A percentile compares a stretch with the other conserved stretches of the same genome.
Evolutionary conservation across 2,329 filamentous ascomycete genomes (phyloP).

Genomic region (Ophidiomyces ophidiicola): DNA sequence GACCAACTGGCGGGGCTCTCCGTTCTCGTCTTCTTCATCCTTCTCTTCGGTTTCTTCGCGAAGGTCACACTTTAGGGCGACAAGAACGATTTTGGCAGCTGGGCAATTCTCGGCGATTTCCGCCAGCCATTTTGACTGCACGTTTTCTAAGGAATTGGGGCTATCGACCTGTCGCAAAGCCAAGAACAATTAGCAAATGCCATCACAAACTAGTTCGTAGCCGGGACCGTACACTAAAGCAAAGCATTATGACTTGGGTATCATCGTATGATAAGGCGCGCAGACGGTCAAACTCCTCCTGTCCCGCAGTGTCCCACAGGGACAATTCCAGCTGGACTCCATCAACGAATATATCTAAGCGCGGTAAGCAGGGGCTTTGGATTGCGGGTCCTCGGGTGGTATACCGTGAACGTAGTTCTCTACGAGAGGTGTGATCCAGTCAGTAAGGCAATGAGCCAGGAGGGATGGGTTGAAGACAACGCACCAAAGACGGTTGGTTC

Average conservation of each 20-base stretch:
- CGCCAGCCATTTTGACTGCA: slow-evolving; percentile 95
- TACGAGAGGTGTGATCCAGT: slow-evolving; percentile 28
- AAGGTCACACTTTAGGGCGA: slow-evolving; percentile 93
- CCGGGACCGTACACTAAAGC: slow-evolving; percentile 59
- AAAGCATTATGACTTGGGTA: slow-evolving; percentile 97
- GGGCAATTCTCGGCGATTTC: slow-evolving; percentile 98
- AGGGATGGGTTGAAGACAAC: slow-evolving; percentile 18
- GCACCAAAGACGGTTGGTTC: slow-evolving; percentile 84
- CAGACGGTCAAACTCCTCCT: slow-evolving; percentile 96
- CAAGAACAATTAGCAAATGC: not conserved
- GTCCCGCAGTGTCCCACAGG: slow-evolving; percentile 94
- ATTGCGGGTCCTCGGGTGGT: slow-evolving; percentile 18
- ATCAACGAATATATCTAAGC: slow-evolving; percentile 88
- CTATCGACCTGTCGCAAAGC: slow-evolving; percentile 61
- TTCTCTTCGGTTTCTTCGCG: slow-evolving; percentile 61
- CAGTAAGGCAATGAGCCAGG: slow-evolving; percentile 12
- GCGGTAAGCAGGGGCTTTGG: not conserved
- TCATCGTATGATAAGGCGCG: slow-evolving; percentile 95
- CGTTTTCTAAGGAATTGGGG: slow-evolving; percentile 92
- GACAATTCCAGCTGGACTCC: slow-evolving; percentile 94
- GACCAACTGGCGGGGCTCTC: slow-evolving; percentile 43
- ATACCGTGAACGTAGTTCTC: slow-evolving; percentile 97
- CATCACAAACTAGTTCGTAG: not conserved
- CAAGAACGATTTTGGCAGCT: slow-evolving; percentile 84
- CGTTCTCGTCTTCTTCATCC: slow-evolving; percentile 47